phyloP scores from a whole-genome alignment of 306 rosid species.

The Ammopiptanthus mongolicus region DNA sequence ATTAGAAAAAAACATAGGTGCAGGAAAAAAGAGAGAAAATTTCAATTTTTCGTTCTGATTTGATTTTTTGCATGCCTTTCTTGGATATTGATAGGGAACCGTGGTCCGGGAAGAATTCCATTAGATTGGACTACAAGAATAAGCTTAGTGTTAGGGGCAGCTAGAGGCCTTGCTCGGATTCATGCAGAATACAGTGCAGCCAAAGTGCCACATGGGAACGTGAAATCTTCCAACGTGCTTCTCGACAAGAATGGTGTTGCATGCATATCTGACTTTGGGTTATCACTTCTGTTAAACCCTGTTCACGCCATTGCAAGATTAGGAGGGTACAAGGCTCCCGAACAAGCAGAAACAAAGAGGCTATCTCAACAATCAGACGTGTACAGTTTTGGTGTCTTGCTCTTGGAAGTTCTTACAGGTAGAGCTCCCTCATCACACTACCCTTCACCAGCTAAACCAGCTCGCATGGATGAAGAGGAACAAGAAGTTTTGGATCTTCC shows the following conservation, averaged over 20 bases:
- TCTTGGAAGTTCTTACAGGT: constrained; percentile 84
- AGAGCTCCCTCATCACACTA: constrained; percentile 69
- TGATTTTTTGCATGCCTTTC: background rate
- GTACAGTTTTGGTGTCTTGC: constrained; percentile 76
- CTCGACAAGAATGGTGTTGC: constrained; percentile 93
- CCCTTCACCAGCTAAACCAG: constrained; percentile 50
- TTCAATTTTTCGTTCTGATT: background rate
- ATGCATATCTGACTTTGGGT: constrained; percentile 87
- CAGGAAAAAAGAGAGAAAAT: no score
- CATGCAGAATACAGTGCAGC: constrained; percentile 68
- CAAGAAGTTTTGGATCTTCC: constrained; percentile 62
- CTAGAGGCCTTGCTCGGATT: constrained; percentile 77
- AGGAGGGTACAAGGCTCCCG: constrained; percentile 93
- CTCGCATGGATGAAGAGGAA: constrained; percentile 47
- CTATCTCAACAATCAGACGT: constrained; percentile 87
- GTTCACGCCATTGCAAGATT: constrained; percentile 89
- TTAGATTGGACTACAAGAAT: constrained; percentile 98
- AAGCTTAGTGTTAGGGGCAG: constrained; percentile 87
- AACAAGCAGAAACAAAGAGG: constrained; percentile 69
- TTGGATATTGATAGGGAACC: constrained; percentile 51
- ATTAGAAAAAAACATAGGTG: no score
- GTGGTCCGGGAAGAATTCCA: constrained; percentile 96
- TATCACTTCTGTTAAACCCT: constrained; percentile 76
- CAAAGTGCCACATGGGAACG: constrained; percentile 85
- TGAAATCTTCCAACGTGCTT: constrained; percentile 85